These are phyloP conservation scores for Verbascum thapsus DNA, from an alignment of 257 asterid genomes.

Conservation along the genomic window DNA sequence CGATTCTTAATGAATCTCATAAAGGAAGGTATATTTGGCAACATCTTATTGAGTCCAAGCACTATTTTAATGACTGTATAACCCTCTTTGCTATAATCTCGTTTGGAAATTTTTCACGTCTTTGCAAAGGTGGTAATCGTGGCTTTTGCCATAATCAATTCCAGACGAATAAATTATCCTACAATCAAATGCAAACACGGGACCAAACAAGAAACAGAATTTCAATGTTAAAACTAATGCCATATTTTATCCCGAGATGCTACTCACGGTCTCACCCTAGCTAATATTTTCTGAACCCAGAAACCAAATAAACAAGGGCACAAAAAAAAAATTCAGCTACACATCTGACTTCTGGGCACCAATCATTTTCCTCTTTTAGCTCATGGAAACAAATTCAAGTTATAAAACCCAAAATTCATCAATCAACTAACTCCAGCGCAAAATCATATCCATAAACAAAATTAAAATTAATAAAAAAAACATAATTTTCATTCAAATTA, in stretches of 20 bases:
- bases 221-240: too few relatives aligned
- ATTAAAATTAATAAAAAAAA: background rate
- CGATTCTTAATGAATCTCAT: background rate
- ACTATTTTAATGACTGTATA: too few relatives aligned
- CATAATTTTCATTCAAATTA: background rate
- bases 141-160: too few relatives aligned
- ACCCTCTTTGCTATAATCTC: too few relatives aligned
- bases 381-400: background rate
- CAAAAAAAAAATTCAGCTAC: background rate
- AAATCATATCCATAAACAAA: conserved; percentile 7
- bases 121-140: too few relatives aligned
- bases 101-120: too few relatives aligned
- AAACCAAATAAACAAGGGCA: background rate
- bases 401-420: conserved; percentile 11
- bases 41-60: background rate
- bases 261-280: background rate
- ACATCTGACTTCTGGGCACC: conserved; percentile 8
- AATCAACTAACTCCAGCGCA: conserved; percentile 6
- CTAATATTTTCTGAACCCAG: background rate
- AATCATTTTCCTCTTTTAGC: background rate
- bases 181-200: too few relatives aligned
- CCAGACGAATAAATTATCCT: too few relatives aligned
- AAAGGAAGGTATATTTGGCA: background rate
- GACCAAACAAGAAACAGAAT: background rate
- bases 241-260: background rate